These are phyloP conservation scores for Lichtheimia ramosa DNA, from an alignment of 371 early-diverging fungal species.

Conservation along the genomic window DNA sequence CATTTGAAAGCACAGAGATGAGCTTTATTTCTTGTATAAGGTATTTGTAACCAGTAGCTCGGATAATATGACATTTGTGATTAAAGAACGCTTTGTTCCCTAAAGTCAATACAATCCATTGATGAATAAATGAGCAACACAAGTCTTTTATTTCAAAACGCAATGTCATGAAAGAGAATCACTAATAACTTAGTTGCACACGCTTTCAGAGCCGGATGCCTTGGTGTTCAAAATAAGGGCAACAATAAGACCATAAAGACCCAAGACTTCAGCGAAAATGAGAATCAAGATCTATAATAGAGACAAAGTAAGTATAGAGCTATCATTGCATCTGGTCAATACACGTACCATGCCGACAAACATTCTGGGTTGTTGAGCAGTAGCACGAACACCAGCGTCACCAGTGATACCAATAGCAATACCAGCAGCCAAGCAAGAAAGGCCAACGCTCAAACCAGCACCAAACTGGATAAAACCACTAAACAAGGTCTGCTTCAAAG, in stretches of 20 bases:
- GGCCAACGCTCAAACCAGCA: conserved; percentile 92
- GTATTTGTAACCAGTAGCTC: no score
- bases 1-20: no score
- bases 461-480: conserved; percentile 91
- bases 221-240: conserved; percentile 95
- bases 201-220: conserved; percentile 44
- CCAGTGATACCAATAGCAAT: conserved; percentile 97
- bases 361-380: conserved; percentile 90
- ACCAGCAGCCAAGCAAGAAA: conserved; percentile 93
- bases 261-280: conserved; percentile 99
- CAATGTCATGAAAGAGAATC: no score
- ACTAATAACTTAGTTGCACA: conserved; percentile 21
- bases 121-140: no score
- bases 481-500: conserved; percentile 52
- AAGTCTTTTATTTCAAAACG: no score
- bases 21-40: no score
- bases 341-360: conserved; percentile 84
- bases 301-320: conserved; percentile 4
- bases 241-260: conserved; percentile 91
- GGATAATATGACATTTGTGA: no score
- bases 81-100: no score
- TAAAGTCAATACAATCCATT: no score
- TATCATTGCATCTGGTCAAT: neutral
- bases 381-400: conserved; percentile 91
- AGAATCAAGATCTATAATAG: conserved; percentile 73